These are phyloP conservation scores for Ogataea degrootiae DNA, from an alignment of 805 yeast genomes.

Conservation along the genomic window DNA sequence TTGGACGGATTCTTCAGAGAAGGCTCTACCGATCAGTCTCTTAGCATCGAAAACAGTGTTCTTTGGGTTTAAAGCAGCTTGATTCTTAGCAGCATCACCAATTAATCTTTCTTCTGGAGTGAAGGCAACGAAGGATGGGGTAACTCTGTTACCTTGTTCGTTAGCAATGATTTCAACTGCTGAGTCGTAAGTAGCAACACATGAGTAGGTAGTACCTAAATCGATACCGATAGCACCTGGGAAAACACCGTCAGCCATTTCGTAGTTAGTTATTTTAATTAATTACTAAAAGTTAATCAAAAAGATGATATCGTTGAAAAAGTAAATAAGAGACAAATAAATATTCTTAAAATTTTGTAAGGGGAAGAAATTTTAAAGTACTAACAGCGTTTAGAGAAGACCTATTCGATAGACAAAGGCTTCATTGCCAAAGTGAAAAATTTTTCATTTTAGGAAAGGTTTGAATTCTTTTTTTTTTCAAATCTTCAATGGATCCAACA, in stretches of 20 bases:
- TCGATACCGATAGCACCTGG: conserved; percentile 99
- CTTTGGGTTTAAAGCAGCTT: conserved; percentile 73
- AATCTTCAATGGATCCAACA: not conserved
- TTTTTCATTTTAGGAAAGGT: conserved; percentile 14
- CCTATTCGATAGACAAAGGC: not conserved
- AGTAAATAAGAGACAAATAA: not conserved
- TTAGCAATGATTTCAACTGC: conserved; percentile 77
- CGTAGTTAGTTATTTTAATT: conserved; percentile 16
- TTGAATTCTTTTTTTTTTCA: conserved; percentile 3
- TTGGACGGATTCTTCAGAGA: conserved; percentile 71
- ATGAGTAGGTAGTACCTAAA: conserved; percentile 81
- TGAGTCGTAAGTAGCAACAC: conserved; percentile 72
- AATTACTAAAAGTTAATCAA: conserved; percentile 1
- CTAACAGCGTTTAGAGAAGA: conserved; percentile 1
- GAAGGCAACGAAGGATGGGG: conserved; percentile 79
- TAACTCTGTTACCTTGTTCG: conserved; percentile 84
- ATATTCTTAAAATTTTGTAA: not conserved
- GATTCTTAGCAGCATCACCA: conserved; percentile 82
- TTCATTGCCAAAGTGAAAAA: conserved; percentile 13
- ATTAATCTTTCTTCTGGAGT: conserved; percentile 73
- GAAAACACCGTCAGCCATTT: conserved; percentile 97
- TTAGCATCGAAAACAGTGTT: conserved; percentile 81
- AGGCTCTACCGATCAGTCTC: conserved; percentile 79
- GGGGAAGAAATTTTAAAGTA: not conserved
- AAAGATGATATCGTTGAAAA: not conserved